These are phyloP conservation scores for Phytophthora agathidicida DNA, from an alignment of 352 stramenopile species.

Conservation along the genomic window DNA sequence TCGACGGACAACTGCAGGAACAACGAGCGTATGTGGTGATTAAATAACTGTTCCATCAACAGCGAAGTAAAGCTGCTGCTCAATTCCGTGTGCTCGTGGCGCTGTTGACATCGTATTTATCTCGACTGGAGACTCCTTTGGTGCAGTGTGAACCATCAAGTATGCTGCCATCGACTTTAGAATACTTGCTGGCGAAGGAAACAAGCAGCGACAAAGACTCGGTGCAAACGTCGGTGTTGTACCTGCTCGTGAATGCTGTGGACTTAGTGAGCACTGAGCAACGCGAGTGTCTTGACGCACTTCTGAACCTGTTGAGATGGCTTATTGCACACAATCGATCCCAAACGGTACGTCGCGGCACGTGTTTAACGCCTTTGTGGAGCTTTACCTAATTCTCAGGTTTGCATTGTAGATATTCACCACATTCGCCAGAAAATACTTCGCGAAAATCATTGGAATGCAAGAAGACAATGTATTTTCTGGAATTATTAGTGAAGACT, in stretches of 20 bases:
- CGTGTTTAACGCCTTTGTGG: not conserved
- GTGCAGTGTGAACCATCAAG: constrained; percentile 53
- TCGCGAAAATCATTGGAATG: constrained; percentile 50
- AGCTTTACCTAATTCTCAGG: not conserved
- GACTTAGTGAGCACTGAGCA: constrained; percentile 73
- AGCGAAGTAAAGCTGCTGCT: constrained; percentile 33
- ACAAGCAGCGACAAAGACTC: constrained; percentile 14
- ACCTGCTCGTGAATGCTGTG: constrained; percentile 75
- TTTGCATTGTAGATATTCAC: constrained; percentile 40
- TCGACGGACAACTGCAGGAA: constrained; percentile 65
- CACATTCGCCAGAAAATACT: constrained; percentile 44
- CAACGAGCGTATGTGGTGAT: constrained; percentile 55
- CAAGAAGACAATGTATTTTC: constrained; percentile 10
- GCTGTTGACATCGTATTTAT: constrained; percentile 55
- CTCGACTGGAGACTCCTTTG: constrained; percentile 47
- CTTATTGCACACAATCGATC: constrained; percentile 42
- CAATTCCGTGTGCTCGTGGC: constrained; percentile 49
- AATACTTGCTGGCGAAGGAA: constrained; percentile 59
- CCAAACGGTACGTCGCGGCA: constrained; percentile 39
- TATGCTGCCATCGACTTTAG: constrained; percentile 67
- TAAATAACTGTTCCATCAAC: constrained; percentile 57
- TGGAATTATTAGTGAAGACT: not conserved
- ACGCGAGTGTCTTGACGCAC: constrained; percentile 73
- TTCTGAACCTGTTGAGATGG: constrained; percentile 61
- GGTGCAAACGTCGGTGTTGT: constrained; percentile 52